Base-by-base conservation (phyloP, 1,284 basidiomycete genomes). In the Kwoniella shivajii region DNA sequence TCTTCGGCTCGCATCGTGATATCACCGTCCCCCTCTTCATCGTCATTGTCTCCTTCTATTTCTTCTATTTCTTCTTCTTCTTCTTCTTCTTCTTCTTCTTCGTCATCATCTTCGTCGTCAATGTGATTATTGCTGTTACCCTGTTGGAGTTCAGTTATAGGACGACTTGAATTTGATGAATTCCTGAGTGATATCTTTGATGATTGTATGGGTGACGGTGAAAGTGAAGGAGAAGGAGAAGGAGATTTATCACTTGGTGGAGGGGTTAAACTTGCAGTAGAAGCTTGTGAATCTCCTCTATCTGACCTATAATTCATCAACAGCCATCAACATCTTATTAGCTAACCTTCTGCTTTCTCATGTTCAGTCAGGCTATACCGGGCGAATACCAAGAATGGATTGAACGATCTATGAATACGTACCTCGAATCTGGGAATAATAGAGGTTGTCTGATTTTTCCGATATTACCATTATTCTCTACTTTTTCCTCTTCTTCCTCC, bases 261-360 rank as follows among this genome's bases (percentile, higher is more conserved):
- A 10, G 59, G 59, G 14, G 59, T 61, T 10, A 61, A 48, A 11
- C 56, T 57, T n/a, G 51, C 48, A 14, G 59, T 50, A 14, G 59
- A 56, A 29, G 54, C 51, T 47, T 51, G 49, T 26, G 59, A 60
- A 24, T 46, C 22, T 36, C 36, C 38, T 24, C 47, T 44, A 41
- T 34, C 43, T 36, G 16, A 33, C 29, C 37, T 42, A 29, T 37
- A 24, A n/a, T 16, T 24, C 6, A 27, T 45, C 34, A 16, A 30
- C 27, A 16, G 10, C n/a, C 37, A 38, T 39, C 14, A n/a, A 31
- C 4, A 4, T 30, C 11, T 24, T 13, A 26, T 49, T 36, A 41
- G 44, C 20, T 22, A n/a, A 24, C 26, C 6, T 30, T 10, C 24
- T 34, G n/a, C n/a, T 5, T 4, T 37, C 18, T 22, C 4, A 14